A percentile compares a stretch with the other conserved stretches of the same genome.
Conservation (phyloP, 176 grass and related monocot species). For the Rhynchospora pubera region DNA sequence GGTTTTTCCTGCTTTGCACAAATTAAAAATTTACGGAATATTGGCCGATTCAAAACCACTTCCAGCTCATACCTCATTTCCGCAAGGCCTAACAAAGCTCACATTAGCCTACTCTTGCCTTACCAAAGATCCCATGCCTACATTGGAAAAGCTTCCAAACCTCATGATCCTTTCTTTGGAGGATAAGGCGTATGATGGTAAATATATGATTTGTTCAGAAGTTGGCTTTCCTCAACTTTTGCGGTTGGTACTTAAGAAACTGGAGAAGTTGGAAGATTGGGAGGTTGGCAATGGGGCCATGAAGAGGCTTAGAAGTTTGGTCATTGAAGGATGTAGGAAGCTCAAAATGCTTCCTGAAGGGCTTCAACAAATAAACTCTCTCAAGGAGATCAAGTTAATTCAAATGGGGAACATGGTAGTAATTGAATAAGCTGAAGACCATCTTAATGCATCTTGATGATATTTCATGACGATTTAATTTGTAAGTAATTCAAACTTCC, state of each 20-base stretch:
- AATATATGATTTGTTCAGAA: conserved; percentile 23
- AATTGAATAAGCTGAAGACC: conserved; percentile 7
- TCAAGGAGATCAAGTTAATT: conserved; percentile 23
- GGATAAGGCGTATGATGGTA: conserved; percentile 27
- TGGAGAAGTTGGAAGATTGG: conserved; percentile 36
- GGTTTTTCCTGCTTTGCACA: conserved; percentile 21
- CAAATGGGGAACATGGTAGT: conserved; percentile 16
- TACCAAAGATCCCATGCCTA: conserved; percentile 26
- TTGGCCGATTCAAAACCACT: conserved; percentile 22
- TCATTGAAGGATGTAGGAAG: conserved; percentile 34
- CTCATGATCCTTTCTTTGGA: conserved; percentile 26
- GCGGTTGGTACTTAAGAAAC: conserved; percentile 37
- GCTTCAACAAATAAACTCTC: conserved; percentile 23
- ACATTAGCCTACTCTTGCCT: conserved; percentile 22
- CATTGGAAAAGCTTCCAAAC: conserved; percentile 26
- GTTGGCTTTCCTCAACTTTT: conserved; percentile 35
- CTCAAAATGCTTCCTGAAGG: conserved; percentile 29
- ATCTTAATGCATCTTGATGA: not conserved
- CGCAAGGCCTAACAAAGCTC: conserved; percentile 22
- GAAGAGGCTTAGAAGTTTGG: conserved; percentile 33
- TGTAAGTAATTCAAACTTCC: conserved; percentile 20
- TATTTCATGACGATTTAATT: not conserved
- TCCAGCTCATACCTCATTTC: conserved; percentile 14
- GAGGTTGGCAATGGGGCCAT: conserved; percentile 29
- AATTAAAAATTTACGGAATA: conserved; percentile 27